A percentile compares a stretch with the other conserved stretches of the same genome.
Conservation (phyloP, 345 rosid species). For the Citrus glauca region DNA sequence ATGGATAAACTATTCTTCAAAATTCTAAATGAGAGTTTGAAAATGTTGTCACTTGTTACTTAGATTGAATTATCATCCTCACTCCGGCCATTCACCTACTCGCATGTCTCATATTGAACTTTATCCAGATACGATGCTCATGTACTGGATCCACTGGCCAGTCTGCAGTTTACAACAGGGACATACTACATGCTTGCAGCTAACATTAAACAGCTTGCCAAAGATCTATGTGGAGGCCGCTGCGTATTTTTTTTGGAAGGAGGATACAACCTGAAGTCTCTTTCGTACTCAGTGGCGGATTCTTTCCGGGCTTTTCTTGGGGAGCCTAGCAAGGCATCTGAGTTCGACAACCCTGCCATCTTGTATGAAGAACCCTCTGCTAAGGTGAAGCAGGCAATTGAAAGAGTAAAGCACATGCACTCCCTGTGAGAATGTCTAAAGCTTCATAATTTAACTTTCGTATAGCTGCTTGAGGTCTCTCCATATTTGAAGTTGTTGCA, state of each 20-base stretch:
- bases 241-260: conserved; percentile 94
- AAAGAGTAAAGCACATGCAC: conserved; percentile 67
- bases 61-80: background rate
- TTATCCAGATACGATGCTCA: conserved; percentile 75
- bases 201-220: conserved; percentile 73
- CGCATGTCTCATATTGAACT: background rate
- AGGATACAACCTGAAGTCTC: conserved; percentile 87
- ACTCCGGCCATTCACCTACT: background rate
- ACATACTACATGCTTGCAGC: conserved; percentile 75
- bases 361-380: conserved; percentile 79
- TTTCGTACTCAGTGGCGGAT: conserved; percentile 81
- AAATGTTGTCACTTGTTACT: background rate
- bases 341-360: conserved; percentile 75
- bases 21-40: background rate
- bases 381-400: conserved; percentile 69
- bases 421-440: conserved; percentile 37
- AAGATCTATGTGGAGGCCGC: conserved; percentile 77
- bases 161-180: conserved; percentile 77
- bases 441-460: background rate
- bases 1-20: background rate
- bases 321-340: conserved; percentile 66
- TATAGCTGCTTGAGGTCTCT: too few species aligned
- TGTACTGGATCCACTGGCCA: conserved; percentile 86
- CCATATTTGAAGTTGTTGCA: too few species aligned
- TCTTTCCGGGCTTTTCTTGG: conserved; percentile 82